Percentiles rank a stretch among this genome's conserved stretches.
phyloP scores from a whole-genome alignment of 2,329 filamentous ascomycete species.

The Fonsecaea pugnacius region DNA sequence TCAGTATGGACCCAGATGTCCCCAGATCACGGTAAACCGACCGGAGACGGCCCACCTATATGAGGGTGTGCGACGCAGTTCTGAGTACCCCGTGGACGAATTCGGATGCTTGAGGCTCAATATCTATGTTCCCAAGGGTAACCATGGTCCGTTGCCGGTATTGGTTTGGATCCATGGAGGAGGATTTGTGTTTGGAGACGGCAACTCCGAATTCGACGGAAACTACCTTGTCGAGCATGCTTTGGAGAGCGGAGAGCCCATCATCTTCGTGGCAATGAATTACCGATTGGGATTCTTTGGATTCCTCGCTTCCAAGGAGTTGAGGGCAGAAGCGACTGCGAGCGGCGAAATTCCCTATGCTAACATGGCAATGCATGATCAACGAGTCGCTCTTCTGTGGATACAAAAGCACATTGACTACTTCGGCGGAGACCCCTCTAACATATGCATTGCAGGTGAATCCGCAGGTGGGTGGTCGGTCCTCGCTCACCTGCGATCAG shows the following conservation, averaged over 20 bases:
- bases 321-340: constrained; percentile 51
- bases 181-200: constrained; percentile 33
- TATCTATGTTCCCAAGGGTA: constrained; percentile 29
- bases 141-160: constrained; percentile 29
- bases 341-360: constrained; percentile 31
- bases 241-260: constrained; percentile 20
- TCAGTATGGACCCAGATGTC: constrained; percentile 40
- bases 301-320: constrained; percentile 52
- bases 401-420: constrained; percentile 46
- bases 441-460: constrained; percentile 50
- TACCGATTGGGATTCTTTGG: constrained; percentile 44
- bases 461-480: constrained; percentile 52
- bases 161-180: constrained; percentile 33
- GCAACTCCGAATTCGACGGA: constrained; percentile 27
- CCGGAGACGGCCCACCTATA: constrained; percentile 27
- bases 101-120: constrained; percentile 42
- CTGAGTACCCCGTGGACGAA: constrained; percentile 38
- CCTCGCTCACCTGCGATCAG: constrained; percentile 37
- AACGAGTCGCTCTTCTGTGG: constrained; percentile 47
- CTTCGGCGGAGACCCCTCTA: constrained; percentile 48
- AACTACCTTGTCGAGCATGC: constrained; percentile 29
- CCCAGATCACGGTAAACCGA: constrained; percentile 27
- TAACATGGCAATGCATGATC: constrained; percentile 53
- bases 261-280: constrained; percentile 41
- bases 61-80: constrained; percentile 26